Conservation (phyloP, 2,329 filamentous ascomycete species). For the Ophiostoma himal-ulmi region DNA sequence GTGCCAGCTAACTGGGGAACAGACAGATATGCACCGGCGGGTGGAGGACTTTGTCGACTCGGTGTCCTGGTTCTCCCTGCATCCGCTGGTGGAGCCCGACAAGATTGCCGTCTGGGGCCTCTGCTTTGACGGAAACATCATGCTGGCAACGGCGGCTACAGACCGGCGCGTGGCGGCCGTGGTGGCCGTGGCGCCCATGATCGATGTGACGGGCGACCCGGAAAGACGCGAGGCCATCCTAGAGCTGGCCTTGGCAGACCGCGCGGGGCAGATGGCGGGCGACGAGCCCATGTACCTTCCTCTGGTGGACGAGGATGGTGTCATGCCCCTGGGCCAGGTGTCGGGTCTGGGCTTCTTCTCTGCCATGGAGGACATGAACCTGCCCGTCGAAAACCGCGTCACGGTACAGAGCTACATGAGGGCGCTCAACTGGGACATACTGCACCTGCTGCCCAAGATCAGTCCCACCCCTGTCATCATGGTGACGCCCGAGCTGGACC, state of each 20-base stretch:
- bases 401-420: neutral
- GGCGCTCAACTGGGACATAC: neutral
- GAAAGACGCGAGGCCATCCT: neutral
- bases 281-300: neutral
- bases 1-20: neutral
- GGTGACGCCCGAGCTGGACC: neutral
- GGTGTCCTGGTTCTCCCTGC: neutral
- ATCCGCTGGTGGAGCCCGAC: neutral
- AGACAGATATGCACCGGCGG: neutral
- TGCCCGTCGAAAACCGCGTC: neutral
- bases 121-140: neutral
- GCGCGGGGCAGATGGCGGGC: neutral
- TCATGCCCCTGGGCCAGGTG: neutral
- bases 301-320: neutral
- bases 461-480: neutral
- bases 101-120: neutral
- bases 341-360: neutral
- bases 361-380: neutral
- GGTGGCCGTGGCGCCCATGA: neutral
- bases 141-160: neutral
- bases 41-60: neutral
- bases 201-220: neutral
- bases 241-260: neutral
- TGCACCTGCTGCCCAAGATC: neutral
- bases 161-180: neutral